These are phyloP conservation scores for Aspergillus haitiensis DNA, from an alignment of 495 filamentous ascomycete genomes.

Conservation along the genomic window DNA sequence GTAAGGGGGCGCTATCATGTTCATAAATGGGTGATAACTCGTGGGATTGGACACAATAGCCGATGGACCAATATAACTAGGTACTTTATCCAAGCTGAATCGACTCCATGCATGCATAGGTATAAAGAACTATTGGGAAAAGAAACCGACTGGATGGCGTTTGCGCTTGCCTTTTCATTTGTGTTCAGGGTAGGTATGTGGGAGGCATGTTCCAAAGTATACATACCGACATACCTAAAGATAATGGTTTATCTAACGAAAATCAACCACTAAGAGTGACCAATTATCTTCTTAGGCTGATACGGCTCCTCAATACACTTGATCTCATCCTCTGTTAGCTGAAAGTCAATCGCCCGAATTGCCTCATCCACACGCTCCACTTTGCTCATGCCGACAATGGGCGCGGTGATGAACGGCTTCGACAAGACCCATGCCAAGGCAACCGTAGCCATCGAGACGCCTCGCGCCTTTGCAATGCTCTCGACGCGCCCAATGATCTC, in stretches of 20 bases:
- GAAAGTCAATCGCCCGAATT: constrained; percentile 45
- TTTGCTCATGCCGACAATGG: constrained; percentile 64
- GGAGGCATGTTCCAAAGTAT: too few relatives aligned
- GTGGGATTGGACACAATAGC: too few relatives aligned
- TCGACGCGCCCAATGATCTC: constrained; percentile 58
- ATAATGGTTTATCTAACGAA: neutral
- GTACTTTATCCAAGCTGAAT: too few relatives aligned
- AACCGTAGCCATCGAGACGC: constrained; percentile 60
- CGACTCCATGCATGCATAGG: too few relatives aligned
- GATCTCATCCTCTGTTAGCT: constrained; percentile 56
- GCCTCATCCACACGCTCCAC: constrained; percentile 60
- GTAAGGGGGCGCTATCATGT: too few relatives aligned
- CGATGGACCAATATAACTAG: too few relatives aligned
- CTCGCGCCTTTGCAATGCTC: constrained; percentile 59
- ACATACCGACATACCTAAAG: neutral
- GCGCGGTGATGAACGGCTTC: constrained; percentile 48
- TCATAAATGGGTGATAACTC: too few relatives aligned
- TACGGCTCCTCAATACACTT: constrained; percentile 64
- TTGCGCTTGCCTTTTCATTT: too few relatives aligned
- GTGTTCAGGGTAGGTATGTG: too few relatives aligned
- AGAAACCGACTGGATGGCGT: too few relatives aligned
- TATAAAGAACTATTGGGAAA: too few relatives aligned
- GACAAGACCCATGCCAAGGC: constrained; percentile 65
- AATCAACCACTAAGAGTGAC: constrained; percentile 14
- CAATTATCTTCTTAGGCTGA: constrained; percentile 42